phyloP scores from a whole-genome alignment of 2,329 filamentous ascomycete species.

The Talaromyces sp. region DNA sequence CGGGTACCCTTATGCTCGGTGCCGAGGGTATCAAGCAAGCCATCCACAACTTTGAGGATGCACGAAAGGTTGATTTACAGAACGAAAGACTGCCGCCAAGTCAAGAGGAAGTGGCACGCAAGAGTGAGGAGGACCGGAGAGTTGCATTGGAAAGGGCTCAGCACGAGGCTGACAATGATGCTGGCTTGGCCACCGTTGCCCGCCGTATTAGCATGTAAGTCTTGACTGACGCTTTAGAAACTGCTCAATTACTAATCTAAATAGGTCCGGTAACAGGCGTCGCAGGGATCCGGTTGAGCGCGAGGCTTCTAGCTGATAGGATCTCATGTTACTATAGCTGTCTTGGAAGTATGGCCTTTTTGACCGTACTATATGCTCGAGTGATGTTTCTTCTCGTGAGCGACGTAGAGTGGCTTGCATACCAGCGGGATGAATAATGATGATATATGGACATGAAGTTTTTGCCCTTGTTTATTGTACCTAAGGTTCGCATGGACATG shows the following conservation, averaged over 20 bases:
- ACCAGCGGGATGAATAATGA: conserved; percentile 11
- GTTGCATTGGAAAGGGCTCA: conserved; percentile 81
- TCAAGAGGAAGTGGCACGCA: conserved; percentile 83
- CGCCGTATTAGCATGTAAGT: conserved; percentile 94
- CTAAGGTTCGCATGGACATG: neutral
- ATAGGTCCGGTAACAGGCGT: conserved; percentile 13
- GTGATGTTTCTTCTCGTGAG: neutral
- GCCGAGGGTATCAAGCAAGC: conserved; percentile 98
- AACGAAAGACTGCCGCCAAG: conserved; percentile 92
- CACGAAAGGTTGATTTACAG: conserved; percentile 91
- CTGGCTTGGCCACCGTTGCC: conserved; percentile 78
- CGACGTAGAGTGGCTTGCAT: conserved; percentile 10
- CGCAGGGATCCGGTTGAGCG: conserved; percentile 10
- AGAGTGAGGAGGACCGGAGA: conserved; percentile 73
- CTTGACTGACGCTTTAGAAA: neutral
- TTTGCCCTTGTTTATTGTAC: neutral
- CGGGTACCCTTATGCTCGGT: conserved; percentile 94
- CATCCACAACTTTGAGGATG: conserved; percentile 94
- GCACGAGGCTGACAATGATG: conserved; percentile 87
- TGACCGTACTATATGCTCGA: neutral
- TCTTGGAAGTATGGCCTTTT: neutral
- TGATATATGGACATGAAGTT: conserved; percentile 2
- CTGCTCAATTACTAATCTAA: conserved; percentile 1
- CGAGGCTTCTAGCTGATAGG: conserved; percentile 6
- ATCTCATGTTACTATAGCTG: neutral